Evolutionary conservation across 345 rosid species (phyloP), one percentile per base, ranked within the genome.

Genomic region (Odontarrhena argentea): DNA sequence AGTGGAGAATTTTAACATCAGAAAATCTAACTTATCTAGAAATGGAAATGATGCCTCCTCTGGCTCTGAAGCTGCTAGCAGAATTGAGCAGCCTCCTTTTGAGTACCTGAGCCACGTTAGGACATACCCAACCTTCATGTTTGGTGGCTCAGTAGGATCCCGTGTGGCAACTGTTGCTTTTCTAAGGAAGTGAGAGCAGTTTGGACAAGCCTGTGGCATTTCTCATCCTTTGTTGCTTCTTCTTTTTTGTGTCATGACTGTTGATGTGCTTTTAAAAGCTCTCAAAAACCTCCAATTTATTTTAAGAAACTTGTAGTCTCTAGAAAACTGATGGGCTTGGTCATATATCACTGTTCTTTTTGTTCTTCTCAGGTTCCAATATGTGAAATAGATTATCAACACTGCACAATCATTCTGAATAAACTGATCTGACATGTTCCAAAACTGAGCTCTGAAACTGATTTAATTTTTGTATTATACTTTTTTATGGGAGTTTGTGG

Each of bases 161-260:
- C 95, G 96, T 50, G 97, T 91, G 48, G 91, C 99, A 30, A 94
- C 96, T 0, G 97, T 88, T 55, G 99, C 97, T 5, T 88, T 94
- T 68, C 81, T 83, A 42, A 83, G 90, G 67, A 81, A 74, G 74
- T 90, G 79, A 82, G 64, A 62, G 46, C 49, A 55, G 12, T 34
- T 26, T 13, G 60, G 5, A 49, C 30, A 14, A 48, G 7, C 55
- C 36, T 22, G 53, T 66, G 42, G 24, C 45, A 34, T 30, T 56
- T 48, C 48, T 56, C 22, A 18, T 26, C 18, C 18, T 47, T 26
- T 8, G 22, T 18, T 9, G 0, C 0, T 11, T 6, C 18, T 14
- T 2, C 4, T 37, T 46, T 8, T 4, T 15, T 15, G n/a, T 32
- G 53, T n/a, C 40, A 48, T 48, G 65, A 56, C 40, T 46, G 74